Evolutionary conservation across 140 eudicot genomes (phyloP), one percentile per base, ranked within the genome.

Genomic region (Anethum foeniculum): DNA sequence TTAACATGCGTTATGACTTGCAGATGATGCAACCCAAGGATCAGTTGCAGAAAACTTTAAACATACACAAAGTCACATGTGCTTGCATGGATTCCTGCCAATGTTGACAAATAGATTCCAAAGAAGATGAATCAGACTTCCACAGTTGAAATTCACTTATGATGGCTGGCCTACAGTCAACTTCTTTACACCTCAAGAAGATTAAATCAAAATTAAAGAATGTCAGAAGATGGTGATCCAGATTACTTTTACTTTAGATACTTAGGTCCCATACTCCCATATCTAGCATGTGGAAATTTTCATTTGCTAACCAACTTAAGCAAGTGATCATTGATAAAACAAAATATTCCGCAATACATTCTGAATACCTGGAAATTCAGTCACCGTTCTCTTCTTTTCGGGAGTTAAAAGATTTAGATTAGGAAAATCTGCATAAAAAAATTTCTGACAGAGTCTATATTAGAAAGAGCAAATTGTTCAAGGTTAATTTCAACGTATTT

Each of bases 171-270:
- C 56, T 23, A 21, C 54, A 23, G 56, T 41, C 56, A 28, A 75
- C 49, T 75, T 23, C 77, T 44, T 74, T 74, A 74, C 77, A 74
- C 56, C 77, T 74, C 58, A 44, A 44, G 58, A 41, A 9, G 62
- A 12, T 75, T 1, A 75, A 14, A 75, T 27, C 16, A 75, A 32
- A 74, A 13, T 41, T 0, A 41, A 72, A 72, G 77, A 72, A 72
- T 72, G 51, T 36, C 78, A n/a, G 48, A 74, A 74, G 58, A 43
- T 74, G 78, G 58, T 74, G 49, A 74, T 74, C 77, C 78, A 11
- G 58, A n/a, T 74, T 44, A 74, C 39, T n/a, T 74, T 74, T 49
- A 74, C 56, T 74, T 74, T 74, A 21, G 34, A n/a, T 74, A 74
- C 78, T 74, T 46, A 0, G 56, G 78, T 43, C n/a, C 56, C 38